Base-by-base conservation (phyloP, 2,329 filamentous ascomycete genomes). In the Paracoccidioides brasiliensis region DNA sequence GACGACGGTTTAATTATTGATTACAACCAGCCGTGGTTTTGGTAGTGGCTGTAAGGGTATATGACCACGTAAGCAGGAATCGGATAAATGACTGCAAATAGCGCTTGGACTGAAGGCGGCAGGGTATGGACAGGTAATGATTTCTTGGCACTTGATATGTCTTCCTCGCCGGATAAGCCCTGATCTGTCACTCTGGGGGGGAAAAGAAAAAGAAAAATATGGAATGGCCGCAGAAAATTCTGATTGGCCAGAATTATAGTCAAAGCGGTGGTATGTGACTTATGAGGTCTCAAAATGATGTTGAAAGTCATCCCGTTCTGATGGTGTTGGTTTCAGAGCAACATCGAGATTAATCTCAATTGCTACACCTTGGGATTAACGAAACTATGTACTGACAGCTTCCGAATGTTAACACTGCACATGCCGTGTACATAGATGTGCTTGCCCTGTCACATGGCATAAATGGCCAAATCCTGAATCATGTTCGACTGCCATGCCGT, bases 361-460 rank as follows among this genome's bases (percentile, higher is more conserved):
- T 52, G 30, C 49, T 52, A 52, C 37, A 12, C 49, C 41, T 41
- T 52, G 12, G 14, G 42, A 32, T 35, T 44, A 15, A n/a, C 10
- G 49, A 8, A 7, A 40, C 7, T 40, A 42, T 14, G 38, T 52
- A 52, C 35, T 52, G 49, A 52, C 37, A 52, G 38, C 10, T 12
- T 52, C 28, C 38, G 22, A 52, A 42, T 42, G 49, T 41, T 42
- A 52, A 14, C 38, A 52, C 49, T 12, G 49, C 49, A 38, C 38
- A 52, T 52, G 49, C 12, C 32, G 49, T 52, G 49, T 28, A 42
- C 35, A 52, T 37, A 28, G 41, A 52, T 52, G 49, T 28, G 28
- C 49, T 41, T 52, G 38, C 10, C 49, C 35, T 22, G 49, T 52
- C 49, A 52, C 49, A 52, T 52, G 49, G 49, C 49, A 41, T 42